Percentiles rank a stretch among this genome's conserved stretches.
Conservation (phyloP, 192 early-diverging fungal genomes). For the Podila clonocystis region DNA sequence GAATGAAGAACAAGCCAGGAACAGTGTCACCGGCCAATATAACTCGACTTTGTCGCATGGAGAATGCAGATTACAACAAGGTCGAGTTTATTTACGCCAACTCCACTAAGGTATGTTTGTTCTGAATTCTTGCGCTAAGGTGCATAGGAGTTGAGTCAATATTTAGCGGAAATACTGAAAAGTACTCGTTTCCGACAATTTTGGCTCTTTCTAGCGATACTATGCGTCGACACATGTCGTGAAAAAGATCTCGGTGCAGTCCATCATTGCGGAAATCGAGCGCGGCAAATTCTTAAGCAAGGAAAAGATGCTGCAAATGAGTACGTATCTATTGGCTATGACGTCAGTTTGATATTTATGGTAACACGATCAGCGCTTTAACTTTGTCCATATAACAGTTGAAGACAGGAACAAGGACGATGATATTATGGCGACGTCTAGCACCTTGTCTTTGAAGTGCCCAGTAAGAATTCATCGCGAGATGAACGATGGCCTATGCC, state of each 20-base stretch:
- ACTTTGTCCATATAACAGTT: conserved; percentile 9
- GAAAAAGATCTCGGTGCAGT: conserved; percentile 50
- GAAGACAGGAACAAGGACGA: conserved; percentile 62
- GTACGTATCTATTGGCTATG: conserved; percentile 33
- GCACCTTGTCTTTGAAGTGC: conserved; percentile 75
- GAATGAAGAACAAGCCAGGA: conserved; percentile 65
- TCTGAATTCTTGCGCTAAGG: not conserved
- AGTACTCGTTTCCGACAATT: not conserved
- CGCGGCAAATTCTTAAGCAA: conserved; percentile 50
- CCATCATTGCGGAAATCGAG: conserved; percentile 55
- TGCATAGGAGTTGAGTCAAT: too few relatives aligned
- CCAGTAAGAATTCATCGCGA: conserved; percentile 59
- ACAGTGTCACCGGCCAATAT: conserved; percentile 69
- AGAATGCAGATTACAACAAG: conserved; percentile 43
- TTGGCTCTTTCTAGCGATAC: conserved; percentile 42
- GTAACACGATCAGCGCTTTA: not conserved
- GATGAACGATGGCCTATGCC: not conserved
- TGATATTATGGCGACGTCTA: conserved; percentile 72
- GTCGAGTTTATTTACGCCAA: conserved; percentile 67
- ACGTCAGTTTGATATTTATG: not conserved
- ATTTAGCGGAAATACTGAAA: not conserved
- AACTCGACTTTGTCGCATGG: conserved; percentile 46
- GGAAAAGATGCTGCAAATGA: conserved; percentile 54
- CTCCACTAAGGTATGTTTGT: conserved; percentile 53
- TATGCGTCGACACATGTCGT: conserved; percentile 54